Evolutionary conservation across 2,329 filamentous ascomycete genomes (phyloP), one percentile per base, ranked within the genome.

Genomic region (Cladosporium sp.): DNA sequence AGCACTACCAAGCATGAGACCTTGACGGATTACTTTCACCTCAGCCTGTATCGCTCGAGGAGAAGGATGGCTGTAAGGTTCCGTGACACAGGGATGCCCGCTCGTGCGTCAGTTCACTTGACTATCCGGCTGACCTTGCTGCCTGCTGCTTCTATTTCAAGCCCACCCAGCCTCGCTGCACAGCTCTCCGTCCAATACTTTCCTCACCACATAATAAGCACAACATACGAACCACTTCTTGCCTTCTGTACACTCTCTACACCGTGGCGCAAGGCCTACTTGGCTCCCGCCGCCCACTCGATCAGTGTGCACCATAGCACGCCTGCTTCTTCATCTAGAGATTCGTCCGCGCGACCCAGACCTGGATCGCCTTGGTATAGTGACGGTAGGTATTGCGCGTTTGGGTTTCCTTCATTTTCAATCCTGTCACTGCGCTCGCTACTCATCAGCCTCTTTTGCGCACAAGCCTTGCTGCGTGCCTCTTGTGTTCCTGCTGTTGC

Each of bases 361-460:
- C 47, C 35, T 50, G 40, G 52, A 28, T 47, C 24, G 28, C 20
- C 52, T 47, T 45, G 52, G 40, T 45, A 28, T 3, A 28, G 25
- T 28, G 28, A n/a, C 42, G 28, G 42, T 45, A 55, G 40, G 40
- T 36, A 15, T 40, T 55, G 52, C 52, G 52, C 52, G 25, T n/a
- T 55, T 8, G 39, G 20, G 52, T 47, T 28, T 15, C 22, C 6
- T 28, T 55, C 20, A 20, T 37, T 47, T 55, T 7, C 37, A 19
- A 42, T 47, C 25, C 19, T 34, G 24, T 32, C 45, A 35, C 35
- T 45, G 24, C 37, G 34, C 5, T 54, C 47, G 32, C 24, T 22
- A 17, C 25, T 28, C 24, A 37, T 28, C 24, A 37, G 36, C 36
- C 50, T 53, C 24, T 47, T 35, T 15, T 37, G 52, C 19, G 45